These are phyloP conservation scores for Lagenidium sp. DNA, from an alignment of 352 stramenopile species.

Conservation along the genomic window DNA sequence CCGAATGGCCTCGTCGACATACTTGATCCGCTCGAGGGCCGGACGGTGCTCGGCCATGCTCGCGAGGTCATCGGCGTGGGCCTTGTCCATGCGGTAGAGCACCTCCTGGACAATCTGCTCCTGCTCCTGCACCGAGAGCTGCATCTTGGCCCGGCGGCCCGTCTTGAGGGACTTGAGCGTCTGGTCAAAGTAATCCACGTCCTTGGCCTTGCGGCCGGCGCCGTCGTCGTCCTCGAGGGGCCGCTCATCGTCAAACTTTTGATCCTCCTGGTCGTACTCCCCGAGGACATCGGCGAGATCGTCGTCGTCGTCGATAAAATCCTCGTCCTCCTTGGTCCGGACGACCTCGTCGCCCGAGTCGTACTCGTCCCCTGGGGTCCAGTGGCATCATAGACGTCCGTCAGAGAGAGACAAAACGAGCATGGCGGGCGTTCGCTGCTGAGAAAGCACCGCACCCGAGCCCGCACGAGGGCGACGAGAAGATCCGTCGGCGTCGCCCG, in stretches of 20 bases:
- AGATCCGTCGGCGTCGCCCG: conserved; percentile 1
- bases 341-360: conserved; percentile 74
- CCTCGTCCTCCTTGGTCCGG: conserved; percentile 72
- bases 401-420: too few relatives aligned
- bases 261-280: conserved; percentile 70
- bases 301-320: conserved; percentile 85
- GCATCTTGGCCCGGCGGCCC: conserved; percentile 64
- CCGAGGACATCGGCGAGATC: conserved; percentile 74
- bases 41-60: conserved; percentile 49
- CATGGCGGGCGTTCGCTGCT: too few relatives aligned
- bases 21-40: conserved; percentile 84
- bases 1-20: conserved; percentile 58
- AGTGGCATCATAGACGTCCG: too few relatives aligned
- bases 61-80: conserved; percentile 59
- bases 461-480: not conserved
- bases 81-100: conserved; percentile 87
- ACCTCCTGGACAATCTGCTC: conserved; percentile 82
- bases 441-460: too few relatives aligned
- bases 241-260: conserved; percentile 73
- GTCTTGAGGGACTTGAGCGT: conserved; percentile 84
- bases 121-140: conserved; percentile 79
- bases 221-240: conserved; percentile 38
- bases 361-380: conserved; percentile 83
- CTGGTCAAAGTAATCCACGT: conserved; percentile 70
- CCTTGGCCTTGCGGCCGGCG: conserved; percentile 16